These are phyloP conservation scores for Ophidiomyces ophidiicola DNA, from an alignment of 2,329 filamentous ascomycete species.

Conservation along the genomic window DNA sequence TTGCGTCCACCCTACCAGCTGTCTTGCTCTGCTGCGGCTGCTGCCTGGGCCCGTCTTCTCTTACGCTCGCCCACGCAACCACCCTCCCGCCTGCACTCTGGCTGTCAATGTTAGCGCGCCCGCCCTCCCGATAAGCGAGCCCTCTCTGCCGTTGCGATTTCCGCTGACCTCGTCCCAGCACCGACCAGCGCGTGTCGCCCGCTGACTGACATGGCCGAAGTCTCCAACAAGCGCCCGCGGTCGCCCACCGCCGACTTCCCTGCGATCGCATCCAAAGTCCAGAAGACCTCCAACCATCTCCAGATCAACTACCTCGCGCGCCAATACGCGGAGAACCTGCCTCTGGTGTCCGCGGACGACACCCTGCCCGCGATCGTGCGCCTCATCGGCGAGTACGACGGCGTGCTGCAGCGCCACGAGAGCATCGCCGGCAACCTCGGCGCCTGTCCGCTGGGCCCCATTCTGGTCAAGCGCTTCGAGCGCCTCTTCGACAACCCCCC, in stretches of 20 bases:
- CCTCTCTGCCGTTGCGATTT: not conserved
- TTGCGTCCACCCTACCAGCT: not conserved
- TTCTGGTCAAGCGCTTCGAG: constrained; percentile 75
- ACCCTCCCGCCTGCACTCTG: not conserved
- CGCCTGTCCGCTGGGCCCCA: constrained; percentile 68
- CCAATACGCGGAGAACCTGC: constrained; percentile 49
- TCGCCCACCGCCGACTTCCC: constrained; percentile 33
- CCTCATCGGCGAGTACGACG: constrained; percentile 70
- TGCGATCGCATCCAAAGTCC: constrained; percentile 37
- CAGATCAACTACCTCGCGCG: constrained; percentile 58
- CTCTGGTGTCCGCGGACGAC: constrained; percentile 52
- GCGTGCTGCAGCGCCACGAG: constrained; percentile 71
- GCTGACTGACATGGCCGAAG: constrained; percentile 21
- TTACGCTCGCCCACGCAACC: not conserved
- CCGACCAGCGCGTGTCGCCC: not conserved
- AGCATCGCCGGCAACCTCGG: constrained; percentile 76
- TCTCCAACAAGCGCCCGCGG: constrained; percentile 36
- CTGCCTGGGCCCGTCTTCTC: not conserved
- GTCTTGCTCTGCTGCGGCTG: too few relatives aligned
- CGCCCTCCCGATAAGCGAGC: not conserved
- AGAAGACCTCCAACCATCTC: constrained; percentile 47
- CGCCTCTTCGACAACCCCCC: constrained; percentile 74
- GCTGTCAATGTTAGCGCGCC: too few relatives aligned
- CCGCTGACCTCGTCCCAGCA: not conserved
- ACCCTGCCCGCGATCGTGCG: constrained; percentile 61